Evolutionary conservation across 805 yeast genomes (phyloP), one percentile per base, ranked within the genome.

Genomic region (Blastobotrys muscicola): DNA sequence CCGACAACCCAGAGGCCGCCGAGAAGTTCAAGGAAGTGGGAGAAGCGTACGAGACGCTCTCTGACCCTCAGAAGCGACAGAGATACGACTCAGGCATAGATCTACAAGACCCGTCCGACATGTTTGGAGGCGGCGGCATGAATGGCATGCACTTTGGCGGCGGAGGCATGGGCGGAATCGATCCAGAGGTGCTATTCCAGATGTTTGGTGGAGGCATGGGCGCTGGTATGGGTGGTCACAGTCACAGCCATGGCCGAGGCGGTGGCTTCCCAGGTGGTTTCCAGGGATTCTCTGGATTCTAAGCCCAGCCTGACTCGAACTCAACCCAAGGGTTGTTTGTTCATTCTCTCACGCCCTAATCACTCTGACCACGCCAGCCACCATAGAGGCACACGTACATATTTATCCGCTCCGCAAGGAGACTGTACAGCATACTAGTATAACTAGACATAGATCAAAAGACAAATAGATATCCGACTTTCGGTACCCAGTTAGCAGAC

Each of bases 21-120:
- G 97, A 90, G 61, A 87, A 85, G 68, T 90, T 90, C 67, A 90
- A 90, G 66, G 95, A 86, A 62, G 74, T 86, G 57, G 80, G 90
- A 3, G 76, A 77, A 48, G 96, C 97, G 5, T 77, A 89, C 62
- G 97, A 90, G 64, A 71, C 84, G 4, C 72, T 89, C 48, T 75
- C 85, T 8, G 97, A 89, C 60, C 72, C 82, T 13, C 84, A 89
- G 59, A 90, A 89, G 72, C 82, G 97, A 68, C 84, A 82, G 15
- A 58, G 83, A 3, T 90, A 87, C 60, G 97, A 92, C 65, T 78
- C 81, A 48, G 90, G 83, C 55, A 96, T 94, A 64, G 89, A 83
- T 60, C 52, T 65, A n/a, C 61, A 66, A 39, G 66, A 58, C 38
- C 62, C 60, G 12, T 32, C 39, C 31, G 56, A 48, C 42, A 53